Evolutionary conservation across 129 eudicot genomes (phyloP), one percentile per base, ranked within the genome.

Genomic region (Saussurea involucrata): DNA sequence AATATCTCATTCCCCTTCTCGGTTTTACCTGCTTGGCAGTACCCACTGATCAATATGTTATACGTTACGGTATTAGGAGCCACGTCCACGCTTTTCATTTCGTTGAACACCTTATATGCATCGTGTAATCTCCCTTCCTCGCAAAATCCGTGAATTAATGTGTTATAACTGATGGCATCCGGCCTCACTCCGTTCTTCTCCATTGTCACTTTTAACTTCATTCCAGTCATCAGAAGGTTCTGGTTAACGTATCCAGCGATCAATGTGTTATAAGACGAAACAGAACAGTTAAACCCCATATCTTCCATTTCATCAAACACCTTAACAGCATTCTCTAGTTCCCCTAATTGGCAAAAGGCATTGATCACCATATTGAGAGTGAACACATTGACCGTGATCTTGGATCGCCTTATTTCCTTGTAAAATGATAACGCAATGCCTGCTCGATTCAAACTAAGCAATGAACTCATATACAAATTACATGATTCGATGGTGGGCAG

Each of bases 401-500:
- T 37, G 15, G 81, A 85, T 15, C 77, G 76, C 66, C 68, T 77
- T 84, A 93, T 88, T 46, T 87, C 87, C 72, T 78, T 86, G 66
- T 90, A 93, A 65, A 93, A 90, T 10, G 76, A 36, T 57, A 88
- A 73, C 28, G 60, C 87, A 22, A 88, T 75, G 81, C 82, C 95
- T 0, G 63, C 80, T 34, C 97, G 77, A 78, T 86, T 73, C 67
- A 84, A 76, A 68, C 88, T 83, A 76, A 81, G 84, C 88, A 87
- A 75, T 5, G 88, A 72, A 49, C 97, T 89, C 84, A 92, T 72
- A 69, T 72, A 86, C 34, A 89, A 80, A 80, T 92, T 92, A 80
- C 97, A 92, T 1, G 97, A 92, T 80, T 84, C 88, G 8, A 89
- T 33, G 8, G 92, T 93, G 15, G 97, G 98, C 9, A 85, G 68